A percentile compares a stretch with the other conserved stretches of the same genome.
These are phyloP conservation scores for Nicotiana otophora DNA, from an alignment of 257 asterid species.

Conservation along the genomic window DNA sequence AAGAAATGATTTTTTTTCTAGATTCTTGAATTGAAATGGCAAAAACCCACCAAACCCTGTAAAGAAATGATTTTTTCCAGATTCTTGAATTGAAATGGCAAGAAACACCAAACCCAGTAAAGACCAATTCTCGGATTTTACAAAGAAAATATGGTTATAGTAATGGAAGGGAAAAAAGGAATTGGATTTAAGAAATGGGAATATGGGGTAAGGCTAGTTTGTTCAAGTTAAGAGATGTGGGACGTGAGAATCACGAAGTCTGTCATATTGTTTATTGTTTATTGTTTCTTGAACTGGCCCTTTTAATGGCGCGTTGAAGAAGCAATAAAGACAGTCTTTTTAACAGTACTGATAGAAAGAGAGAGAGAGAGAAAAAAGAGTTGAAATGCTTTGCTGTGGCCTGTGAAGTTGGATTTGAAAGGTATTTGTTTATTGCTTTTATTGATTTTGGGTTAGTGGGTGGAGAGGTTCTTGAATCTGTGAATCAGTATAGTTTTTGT, in stretches of 20 bases:
- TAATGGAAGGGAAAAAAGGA: too few relatives aligned
- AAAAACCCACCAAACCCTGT: not conserved
- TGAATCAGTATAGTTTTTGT: not conserved
- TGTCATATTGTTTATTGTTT: constrained; percentile 8
- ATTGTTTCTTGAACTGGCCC: constrained; percentile 12
- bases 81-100: not conserved
- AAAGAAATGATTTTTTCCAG: constrained; percentile 9
- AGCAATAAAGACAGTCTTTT: constrained; percentile 3
- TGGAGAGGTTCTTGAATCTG: not conserved
- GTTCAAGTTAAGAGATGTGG: constrained; percentile 23
- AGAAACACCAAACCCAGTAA: not conserved
- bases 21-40: constrained; percentile 26
- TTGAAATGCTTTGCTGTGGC: not conserved
- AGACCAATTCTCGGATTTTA: constrained; percentile 26
- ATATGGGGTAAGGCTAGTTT: not conserved
- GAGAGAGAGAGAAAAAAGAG: not conserved
- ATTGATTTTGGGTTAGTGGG: constrained; percentile 6
- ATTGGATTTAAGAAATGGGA: constrained; percentile 26
- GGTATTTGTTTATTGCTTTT: not conserved
- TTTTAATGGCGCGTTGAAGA: constrained; percentile 13
- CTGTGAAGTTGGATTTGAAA: not conserved
- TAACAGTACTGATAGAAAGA: not conserved
- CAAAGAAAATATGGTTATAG: too few relatives aligned
- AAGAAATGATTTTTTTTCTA: constrained; percentile 10
- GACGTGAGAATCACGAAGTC: constrained; percentile 82